Base-by-base conservation (phyloP, 192 early-diverging fungal species). In the Coemansia interrupta region DNA sequence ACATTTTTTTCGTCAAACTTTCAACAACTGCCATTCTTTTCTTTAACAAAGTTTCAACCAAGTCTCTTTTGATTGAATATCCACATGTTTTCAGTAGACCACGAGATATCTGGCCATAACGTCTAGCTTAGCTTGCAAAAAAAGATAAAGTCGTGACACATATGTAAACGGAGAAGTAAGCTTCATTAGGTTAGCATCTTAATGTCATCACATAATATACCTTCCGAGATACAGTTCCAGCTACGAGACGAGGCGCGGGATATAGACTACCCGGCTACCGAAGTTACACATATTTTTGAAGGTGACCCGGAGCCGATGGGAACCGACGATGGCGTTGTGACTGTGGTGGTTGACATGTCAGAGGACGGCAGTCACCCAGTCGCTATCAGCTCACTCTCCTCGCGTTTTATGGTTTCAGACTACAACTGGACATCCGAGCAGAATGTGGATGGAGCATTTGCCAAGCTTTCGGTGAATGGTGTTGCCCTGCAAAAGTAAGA, bases 281-380 rank as follows among this genome's bases (percentile, higher is more conserved):
- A 51, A 0, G 50, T 61, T 13, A 49, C 65, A n/a, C 68, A 48
- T 50, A 28, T 78, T 39, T 78, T 78, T 49, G 74, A 59, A 24
- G 74, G 54, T 15, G 74, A 78, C n/a, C 58, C 74, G 22, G 36
- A 48, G 58, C 68, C 74, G 32, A 36, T 59, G 10, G 74, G 64
- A 4, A 18, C 60, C 1, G 69, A 72, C 42, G 54, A 60, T 36
- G 61, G 57, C 18, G 45, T 49, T 10, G 23, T 62, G 29, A 47
- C 64, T 2, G 40, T 78, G 2, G 51, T 78, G 10, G 74, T 78
- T 4, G 63, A 78, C 28, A 71, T 78, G 64, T 61, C 74, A 0
- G 41, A 39, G 4, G 58, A 71, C 20, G 68, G 68, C 26, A 40
- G 29, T 14, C 9, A 17, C 5, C 68, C 69, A 2, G 58, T 58